Evolutionary conservation across 2,329 filamentous ascomycete genomes (phyloP).

Genomic region (Pseudocercospora cruenta): DNA sequence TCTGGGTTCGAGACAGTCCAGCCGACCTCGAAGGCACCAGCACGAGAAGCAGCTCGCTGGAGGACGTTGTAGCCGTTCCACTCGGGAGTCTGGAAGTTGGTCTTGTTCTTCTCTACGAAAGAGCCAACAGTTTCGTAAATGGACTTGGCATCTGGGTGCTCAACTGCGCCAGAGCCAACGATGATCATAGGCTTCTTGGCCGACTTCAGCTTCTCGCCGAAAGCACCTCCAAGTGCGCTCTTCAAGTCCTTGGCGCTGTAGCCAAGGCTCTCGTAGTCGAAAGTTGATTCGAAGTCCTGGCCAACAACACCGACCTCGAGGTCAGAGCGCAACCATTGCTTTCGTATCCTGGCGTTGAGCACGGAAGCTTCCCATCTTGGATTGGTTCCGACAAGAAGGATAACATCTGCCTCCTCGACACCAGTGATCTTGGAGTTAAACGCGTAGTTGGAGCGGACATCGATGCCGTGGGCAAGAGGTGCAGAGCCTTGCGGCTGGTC

Average conservation of each 20-base stretch:
- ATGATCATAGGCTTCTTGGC: conserved; percentile 97
- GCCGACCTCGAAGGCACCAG: conserved; percentile 92
- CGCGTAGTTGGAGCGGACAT: conserved; percentile 90
- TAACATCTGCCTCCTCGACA: conserved; percentile 89
- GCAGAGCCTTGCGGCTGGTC: conserved; percentile 83
- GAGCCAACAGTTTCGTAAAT: conserved; percentile 88
- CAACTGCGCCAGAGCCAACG: conserved; percentile 86
- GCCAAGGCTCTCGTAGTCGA: conserved; percentile 91
- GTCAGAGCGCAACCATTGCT: conserved; percentile 96
- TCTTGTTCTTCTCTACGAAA: conserved; percentile 91
- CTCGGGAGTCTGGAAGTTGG: conserved; percentile 82
- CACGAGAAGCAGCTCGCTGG: conserved; percentile 88
- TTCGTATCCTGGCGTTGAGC: conserved; percentile 93
- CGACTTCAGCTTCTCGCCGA: conserved; percentile 86
- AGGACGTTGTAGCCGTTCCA: conserved; percentile 99
- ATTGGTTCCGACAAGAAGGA: conserved; percentile 93
- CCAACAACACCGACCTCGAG: conserved; percentile 91
- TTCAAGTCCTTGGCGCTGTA: conserved; percentile 78
- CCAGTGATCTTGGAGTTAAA: conserved; percentile 96
- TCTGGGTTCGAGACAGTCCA: conserved; percentile 83
- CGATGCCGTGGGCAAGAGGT: conserved; percentile 88
- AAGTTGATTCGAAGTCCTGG: conserved; percentile 89
- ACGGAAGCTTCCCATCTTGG: conserved; percentile 93
- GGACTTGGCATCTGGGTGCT: conserved; percentile 87
- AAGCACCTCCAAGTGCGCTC: conserved; percentile 79